A percentile compares a stretch with the other conserved stretches of the same genome.
Evolutionary conservation across 306 rosid species (phyloP).

Genomic region (Sicyos baderoa): DNA sequence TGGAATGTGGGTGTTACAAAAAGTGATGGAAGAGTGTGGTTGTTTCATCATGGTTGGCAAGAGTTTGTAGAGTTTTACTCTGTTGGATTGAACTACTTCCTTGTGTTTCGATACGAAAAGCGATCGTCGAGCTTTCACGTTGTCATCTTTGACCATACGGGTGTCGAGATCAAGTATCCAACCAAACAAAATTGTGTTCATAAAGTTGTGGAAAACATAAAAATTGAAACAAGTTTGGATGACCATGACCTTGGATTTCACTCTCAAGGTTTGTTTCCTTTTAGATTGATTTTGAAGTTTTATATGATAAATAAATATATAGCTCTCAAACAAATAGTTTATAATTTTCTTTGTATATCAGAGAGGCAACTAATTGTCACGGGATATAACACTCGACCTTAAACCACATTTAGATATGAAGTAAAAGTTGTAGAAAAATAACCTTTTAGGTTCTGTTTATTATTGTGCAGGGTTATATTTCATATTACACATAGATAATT

Average conservation of each 20-base stretch:
- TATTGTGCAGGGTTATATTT: too few relatives aligned
- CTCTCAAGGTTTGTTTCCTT: not conserved
- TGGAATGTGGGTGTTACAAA: constrained; percentile 15
- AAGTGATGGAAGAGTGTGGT: not conserved
- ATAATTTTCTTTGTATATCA: too few relatives aligned
- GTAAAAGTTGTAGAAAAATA: too few relatives aligned
- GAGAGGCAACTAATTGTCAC: too few relatives aligned
- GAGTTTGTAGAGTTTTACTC: not conserved
- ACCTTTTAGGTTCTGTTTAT: too few relatives aligned
- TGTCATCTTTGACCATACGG: constrained; percentile 3
- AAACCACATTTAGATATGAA: too few relatives aligned
- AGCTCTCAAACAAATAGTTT: too few relatives aligned
- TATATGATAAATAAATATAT: too few relatives aligned
- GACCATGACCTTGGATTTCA: not conserved
- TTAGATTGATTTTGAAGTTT: not conserved
- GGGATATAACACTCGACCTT: too few relatives aligned
- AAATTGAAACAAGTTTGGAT: not conserved
- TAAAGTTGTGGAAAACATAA: not conserved
- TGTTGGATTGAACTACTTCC: not conserved
- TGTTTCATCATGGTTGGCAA: constrained; percentile 16
- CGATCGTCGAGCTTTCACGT: constrained; percentile 2
- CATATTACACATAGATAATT: too few relatives aligned
- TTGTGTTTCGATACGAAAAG: constrained; percentile 15
- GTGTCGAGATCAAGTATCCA: not conserved
- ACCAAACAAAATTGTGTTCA: not conserved